Conservation (phyloP, 352 stramenopile species). For the Peronospora tabacina region DNA sequence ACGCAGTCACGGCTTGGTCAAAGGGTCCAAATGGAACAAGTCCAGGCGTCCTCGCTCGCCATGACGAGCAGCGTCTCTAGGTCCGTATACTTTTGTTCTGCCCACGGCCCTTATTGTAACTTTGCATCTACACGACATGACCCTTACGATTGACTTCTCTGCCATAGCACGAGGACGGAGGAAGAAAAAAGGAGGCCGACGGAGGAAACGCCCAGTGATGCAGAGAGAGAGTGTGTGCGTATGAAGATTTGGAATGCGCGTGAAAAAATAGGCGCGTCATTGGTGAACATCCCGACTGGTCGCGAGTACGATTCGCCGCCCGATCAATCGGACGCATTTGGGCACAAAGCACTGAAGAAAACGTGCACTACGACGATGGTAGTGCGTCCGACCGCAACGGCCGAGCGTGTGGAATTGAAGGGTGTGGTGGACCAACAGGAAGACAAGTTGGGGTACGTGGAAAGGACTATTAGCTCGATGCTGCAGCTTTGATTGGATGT, state of each 20-base stretch:
- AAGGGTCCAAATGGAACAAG: neutral
- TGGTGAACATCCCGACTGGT: slow-evolving; percentile 37
- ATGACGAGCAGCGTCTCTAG: slow-evolving; percentile 12
- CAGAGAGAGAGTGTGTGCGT: slow-evolving; percentile 32
- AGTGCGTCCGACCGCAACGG: slow-evolving; percentile 15
- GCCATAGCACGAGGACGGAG: neutral
- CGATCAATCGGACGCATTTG: slow-evolving; percentile 24
- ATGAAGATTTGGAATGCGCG: slow-evolving; percentile 41
- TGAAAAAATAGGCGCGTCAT: slow-evolving; percentile 20
- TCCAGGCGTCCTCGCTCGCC: slow-evolving; percentile 2
- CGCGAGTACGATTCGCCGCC: slow-evolving; percentile 48
- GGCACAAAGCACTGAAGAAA: slow-evolving; percentile 55
- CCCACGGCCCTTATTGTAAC: neutral
- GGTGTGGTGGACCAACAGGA: slow-evolving; percentile 1
- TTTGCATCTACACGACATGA: neutral
- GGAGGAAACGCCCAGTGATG: slow-evolving; percentile 4
- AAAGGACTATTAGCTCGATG: neutral
- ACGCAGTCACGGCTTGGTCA: too few relatives aligned
- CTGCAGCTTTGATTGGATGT: slow-evolving; percentile 8
- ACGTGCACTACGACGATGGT: slow-evolving; percentile 46
- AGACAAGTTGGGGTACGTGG: slow-evolving; percentile 7
- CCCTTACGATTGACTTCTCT: neutral
- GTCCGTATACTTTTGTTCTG: neutral
- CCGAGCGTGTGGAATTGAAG: neutral
- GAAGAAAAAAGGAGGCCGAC: slow-evolving; percentile 3